These are phyloP conservation scores for Lentinula aciculospora DNA, from an alignment of 768 basidiomycete species.

Conservation along the genomic window DNA sequence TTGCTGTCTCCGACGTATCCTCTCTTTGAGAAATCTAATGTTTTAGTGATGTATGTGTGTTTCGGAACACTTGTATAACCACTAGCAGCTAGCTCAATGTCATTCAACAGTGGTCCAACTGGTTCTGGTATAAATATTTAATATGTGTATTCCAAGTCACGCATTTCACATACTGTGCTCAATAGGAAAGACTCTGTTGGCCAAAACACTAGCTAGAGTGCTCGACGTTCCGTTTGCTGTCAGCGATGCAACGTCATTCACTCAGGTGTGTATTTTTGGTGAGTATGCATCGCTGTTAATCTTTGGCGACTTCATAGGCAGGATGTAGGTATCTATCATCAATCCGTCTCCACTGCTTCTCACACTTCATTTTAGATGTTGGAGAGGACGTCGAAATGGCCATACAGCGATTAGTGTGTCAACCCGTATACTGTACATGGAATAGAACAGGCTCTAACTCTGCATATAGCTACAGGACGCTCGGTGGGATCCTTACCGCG, in stretches of 20 bases:
- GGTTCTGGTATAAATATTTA: conserved; percentile 57
- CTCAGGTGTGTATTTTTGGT: conserved; percentile 50
- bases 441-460: conserved; percentile 3
- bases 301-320: conserved; percentile 33
- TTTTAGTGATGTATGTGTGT: conserved; percentile 73
- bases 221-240: conserved; percentile 93
- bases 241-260: conserved; percentile 91
- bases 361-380: conserved; percentile 52
- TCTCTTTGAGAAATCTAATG: conserved; percentile 92
- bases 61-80: neutral
- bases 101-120: conserved; percentile 62
- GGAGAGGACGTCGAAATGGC: conserved; percentile 96
- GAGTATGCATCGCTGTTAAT: neutral
- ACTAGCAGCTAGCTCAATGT: neutral
- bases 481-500: conserved; percentile 80
- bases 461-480: conserved; percentile 73
- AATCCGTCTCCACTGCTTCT: conserved; percentile 5
- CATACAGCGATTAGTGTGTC: conserved; percentile 73
- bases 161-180: neutral
- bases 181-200: conserved; percentile 83
- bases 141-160: neutral
- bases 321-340: conserved; percentile 49
- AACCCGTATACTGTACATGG: neutral
- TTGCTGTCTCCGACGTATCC: conserved; percentile 43
- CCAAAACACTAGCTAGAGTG: conserved; percentile 85